A percentile compares a stretch with the other conserved stretches of the same genome.
These are phyloP conservation scores for Brassica carinata DNA, from an alignment of 345 rosid species.

Conservation along the genomic window DNA sequence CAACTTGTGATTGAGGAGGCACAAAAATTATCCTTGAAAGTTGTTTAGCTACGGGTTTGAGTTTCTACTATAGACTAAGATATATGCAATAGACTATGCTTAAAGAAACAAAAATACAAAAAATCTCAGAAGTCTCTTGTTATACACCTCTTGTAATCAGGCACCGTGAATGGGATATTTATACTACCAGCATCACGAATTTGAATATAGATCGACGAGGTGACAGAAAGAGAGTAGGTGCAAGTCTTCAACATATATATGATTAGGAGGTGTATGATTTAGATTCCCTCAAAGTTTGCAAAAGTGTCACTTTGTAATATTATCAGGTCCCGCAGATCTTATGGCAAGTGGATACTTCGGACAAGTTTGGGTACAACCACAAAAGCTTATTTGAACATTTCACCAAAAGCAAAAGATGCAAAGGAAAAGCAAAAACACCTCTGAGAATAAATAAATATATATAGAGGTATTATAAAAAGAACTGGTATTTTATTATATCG, in stretches of 20 bases:
- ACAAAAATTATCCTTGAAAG: neutral
- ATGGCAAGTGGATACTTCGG: constrained; percentile 39
- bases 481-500: no score
- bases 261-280: constrained; percentile 29
- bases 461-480: neutral
- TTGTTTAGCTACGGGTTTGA: neutral
- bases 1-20: neutral
- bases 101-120: neutral
- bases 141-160: neutral
- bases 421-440: constrained; percentile 10
- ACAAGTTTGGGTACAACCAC: constrained; percentile 36
- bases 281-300: constrained; percentile 50
- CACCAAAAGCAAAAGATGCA: constrained; percentile 34
- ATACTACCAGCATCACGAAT: neutral
- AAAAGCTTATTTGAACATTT: constrained; percentile 39
- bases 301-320: constrained; percentile 27
- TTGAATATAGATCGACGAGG: neutral
- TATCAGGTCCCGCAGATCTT: constrained; percentile 55
- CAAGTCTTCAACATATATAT: constrained; percentile 16
- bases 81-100: neutral
- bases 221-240: constrained; percentile 11
- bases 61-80: neutral
- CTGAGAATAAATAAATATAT: constrained; percentile 11
- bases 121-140: neutral
- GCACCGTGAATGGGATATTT: neutral